phyloP scores from a whole-genome alignment of 2,329 filamentous ascomycete species.

The Talaromyces sp. region DNA sequence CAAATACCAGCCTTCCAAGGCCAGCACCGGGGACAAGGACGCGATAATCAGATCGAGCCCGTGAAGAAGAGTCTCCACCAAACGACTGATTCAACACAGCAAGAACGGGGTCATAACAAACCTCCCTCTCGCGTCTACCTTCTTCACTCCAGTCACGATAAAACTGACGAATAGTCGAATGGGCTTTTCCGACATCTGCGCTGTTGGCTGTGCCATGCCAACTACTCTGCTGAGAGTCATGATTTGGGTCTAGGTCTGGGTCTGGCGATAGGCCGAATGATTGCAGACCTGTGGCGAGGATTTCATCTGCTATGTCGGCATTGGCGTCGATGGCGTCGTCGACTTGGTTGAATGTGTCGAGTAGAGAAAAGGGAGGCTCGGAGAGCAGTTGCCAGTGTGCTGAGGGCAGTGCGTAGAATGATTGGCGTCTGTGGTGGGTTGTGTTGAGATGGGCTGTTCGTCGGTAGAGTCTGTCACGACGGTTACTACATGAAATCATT shows the following conservation, averaged over 20 bases:
- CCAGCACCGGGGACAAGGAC: conserved; percentile 89
- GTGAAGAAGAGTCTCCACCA: conserved; percentile 21
- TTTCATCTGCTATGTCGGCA: conserved; percentile 74
- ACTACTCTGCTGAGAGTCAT: conserved; percentile 45
- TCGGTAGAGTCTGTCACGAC: conserved; percentile 67
- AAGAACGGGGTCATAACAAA: conserved; percentile 73
- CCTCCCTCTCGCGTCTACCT: conserved; percentile 69
- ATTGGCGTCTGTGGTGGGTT: conserved; percentile 84
- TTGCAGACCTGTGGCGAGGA: conserved; percentile 66
- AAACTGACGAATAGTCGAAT: conserved; percentile 88
- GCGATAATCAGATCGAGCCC: conserved; percentile 48
- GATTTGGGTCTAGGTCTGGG: conserved; percentile 29
- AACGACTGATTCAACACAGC: conserved; percentile 57
- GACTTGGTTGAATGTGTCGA: conserved; percentile 72
- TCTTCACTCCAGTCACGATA: conserved; percentile 91
- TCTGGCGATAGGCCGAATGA: conserved; percentile 59
- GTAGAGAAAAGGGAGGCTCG: conserved; percentile 74
- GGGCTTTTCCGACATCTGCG: conserved; percentile 81
- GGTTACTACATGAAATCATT: background rate
- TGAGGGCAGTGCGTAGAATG: conserved; percentile 86
- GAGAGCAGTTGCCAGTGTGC: conserved; percentile 81
- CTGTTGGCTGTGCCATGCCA: conserved; percentile 71
- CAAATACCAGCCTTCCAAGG: conserved; percentile 82
- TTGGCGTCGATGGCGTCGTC: conserved; percentile 89
- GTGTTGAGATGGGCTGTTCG: conserved; percentile 82